Evolutionary conservation across 495 filamentous ascomycete species (phyloP).

Genomic region (Hapsidospora chrysogenum): DNA sequence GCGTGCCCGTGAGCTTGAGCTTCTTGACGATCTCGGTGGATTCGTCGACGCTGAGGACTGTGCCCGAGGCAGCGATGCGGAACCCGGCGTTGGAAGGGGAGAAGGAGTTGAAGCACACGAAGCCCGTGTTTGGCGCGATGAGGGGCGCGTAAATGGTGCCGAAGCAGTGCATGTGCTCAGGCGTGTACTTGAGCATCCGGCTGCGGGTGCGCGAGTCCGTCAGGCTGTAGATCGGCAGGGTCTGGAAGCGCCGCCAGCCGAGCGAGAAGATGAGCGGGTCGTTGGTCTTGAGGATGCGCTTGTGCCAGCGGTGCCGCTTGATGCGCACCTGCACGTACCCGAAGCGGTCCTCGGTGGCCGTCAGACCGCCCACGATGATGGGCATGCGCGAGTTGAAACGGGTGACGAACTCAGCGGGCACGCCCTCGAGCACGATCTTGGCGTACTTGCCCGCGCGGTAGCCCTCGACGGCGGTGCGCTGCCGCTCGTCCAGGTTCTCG

Average conservation of each 20-base stretch:
- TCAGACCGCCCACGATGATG: slow-evolving; percentile 75
- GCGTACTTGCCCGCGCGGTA: slow-evolving; percentile 88
- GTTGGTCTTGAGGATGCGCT: slow-evolving; percentile 95
- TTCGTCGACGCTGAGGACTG: slow-evolving; percentile 83
- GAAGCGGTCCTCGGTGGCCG: slow-evolving; percentile 84
- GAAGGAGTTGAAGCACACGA: slow-evolving; percentile 84
- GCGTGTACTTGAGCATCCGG: slow-evolving; percentile 88
- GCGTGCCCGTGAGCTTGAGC: slow-evolving; percentile 79
- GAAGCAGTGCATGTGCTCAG: slow-evolving; percentile 97
- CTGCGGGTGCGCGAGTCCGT: slow-evolving; percentile 85
- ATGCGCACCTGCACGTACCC: slow-evolving; percentile 91
- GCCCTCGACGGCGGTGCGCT: slow-evolving; percentile 70
- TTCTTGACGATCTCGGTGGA: slow-evolving; percentile 96
- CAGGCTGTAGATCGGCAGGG: slow-evolving; percentile 82
- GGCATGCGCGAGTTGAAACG: slow-evolving; percentile 76
- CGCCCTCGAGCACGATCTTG: slow-evolving; percentile 69
- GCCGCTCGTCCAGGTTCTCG: slow-evolving; percentile 62
- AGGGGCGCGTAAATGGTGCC: slow-evolving; percentile 90
- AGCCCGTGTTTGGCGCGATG: slow-evolving; percentile 87
- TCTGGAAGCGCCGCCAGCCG: slow-evolving; percentile 93
- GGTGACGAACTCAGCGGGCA: slow-evolving; percentile 82
- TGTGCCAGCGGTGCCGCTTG: slow-evolving; percentile 95
- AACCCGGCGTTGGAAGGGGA: slow-evolving; percentile 80
- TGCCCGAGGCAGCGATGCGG: slow-evolving; percentile 84
- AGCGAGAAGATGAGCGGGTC: slow-evolving; percentile 94